These are phyloP conservation scores for Lactarius pseudohatsudake DNA, from an alignment of 768 basidiomycete species.

Conservation along the genomic window DNA sequence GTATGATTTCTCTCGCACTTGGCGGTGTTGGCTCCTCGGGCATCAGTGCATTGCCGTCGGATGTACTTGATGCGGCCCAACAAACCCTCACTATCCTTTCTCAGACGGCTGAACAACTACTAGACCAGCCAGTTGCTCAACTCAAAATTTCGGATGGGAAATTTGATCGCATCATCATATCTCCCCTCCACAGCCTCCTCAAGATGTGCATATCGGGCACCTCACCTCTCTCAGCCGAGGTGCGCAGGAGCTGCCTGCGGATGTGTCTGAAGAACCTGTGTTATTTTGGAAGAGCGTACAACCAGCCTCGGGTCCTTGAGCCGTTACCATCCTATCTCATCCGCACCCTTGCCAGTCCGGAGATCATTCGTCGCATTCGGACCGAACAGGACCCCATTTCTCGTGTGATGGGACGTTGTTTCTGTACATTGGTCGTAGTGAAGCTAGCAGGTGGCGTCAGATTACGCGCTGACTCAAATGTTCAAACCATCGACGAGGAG, in stretches of 20 bases:
- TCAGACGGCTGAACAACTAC: background rate
- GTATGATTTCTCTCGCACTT: background rate
- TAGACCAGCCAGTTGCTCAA: background rate
- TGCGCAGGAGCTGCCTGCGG: background rate
- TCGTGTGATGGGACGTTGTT: background rate
- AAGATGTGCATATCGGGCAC: background rate
- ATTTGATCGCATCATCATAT: background rate
- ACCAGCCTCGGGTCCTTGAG: too few relatives aligned
- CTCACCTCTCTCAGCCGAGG: background rate
- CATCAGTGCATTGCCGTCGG: background rate
- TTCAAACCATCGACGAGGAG: background rate
- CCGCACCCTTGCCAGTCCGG: background rate
- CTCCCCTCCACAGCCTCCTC: background rate
- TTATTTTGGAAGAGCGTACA: too few relatives aligned
- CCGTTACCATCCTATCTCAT: too few relatives aligned
- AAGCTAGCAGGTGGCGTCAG: background rate
- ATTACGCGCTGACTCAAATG: background rate
- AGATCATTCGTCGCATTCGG: background rate
- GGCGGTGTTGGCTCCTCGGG: background rate
- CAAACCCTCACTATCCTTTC: background rate
- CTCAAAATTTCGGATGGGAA: background rate
- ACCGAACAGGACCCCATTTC: background rate
- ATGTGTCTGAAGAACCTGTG: background rate
- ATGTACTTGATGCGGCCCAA: background rate
- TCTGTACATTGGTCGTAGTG: background rate